Base-by-base conservation (phyloP, 345 rosid species). In the Pistacia atlantica region DNA sequence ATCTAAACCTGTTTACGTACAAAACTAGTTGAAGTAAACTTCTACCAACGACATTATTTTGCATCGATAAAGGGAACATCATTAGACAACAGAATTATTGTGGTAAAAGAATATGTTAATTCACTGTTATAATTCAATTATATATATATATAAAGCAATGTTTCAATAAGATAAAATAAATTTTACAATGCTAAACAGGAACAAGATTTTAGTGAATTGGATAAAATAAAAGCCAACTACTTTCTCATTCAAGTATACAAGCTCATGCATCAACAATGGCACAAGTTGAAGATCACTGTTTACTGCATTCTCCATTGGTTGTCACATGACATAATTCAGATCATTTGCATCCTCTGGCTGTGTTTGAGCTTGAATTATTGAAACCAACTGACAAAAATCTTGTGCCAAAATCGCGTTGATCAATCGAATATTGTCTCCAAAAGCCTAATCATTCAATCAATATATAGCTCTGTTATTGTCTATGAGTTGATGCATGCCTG, bases 401-500 rank as follows among this genome's bases (percentile, higher is more conserved):
- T 72, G 22, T 25, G 33, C 33, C 33, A 31, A 31, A 31, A 73
- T 46, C 42, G 48, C 12, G 5, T 59, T 12, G 46, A 46, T 17
- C 5, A 45, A 4, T 25, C 25, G 14, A 42, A 60, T 35, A 72
- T 38, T 59, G 3, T 31, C 60, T 52, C 4, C 73, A 69, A 31
- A 51, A 28, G 46, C 17, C 16, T 52, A 52, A 16, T 33, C 59
- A 28, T 25, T 52, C 22, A 31, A 10, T n/a, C 18, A 2, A 25
- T 25, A 25, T 25, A 7, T 9, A 2, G 8, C n/a, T 3, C 18
- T 20, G 6, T 38, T 20, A 25, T 45, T 45, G 72, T 67, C 86
- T 79, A 82, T 71, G 89, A 71, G 57, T 86, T 86, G 84, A 95
- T 91, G 84, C 79, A 77, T 11, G 85, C 86, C 82, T 95, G 98